Conservation (phyloP, 2,329 filamentous ascomycete genomes). For the Aspergillus transmontanensis region DNA sequence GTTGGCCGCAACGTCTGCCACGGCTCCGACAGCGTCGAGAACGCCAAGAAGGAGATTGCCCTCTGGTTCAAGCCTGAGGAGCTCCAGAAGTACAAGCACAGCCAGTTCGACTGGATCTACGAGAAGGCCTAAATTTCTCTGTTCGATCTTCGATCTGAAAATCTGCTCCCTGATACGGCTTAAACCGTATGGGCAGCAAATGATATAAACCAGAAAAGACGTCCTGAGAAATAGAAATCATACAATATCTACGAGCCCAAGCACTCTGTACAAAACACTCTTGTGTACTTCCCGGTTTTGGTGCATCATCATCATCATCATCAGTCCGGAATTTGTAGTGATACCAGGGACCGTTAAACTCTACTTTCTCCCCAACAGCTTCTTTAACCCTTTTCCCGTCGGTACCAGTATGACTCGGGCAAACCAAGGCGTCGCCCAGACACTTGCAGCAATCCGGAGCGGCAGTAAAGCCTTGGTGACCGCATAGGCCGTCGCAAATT, state of each 20-base stretch:
- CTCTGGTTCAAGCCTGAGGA: conserved; percentile 96
- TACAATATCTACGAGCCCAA: conserved; percentile 11
- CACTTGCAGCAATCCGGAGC: conserved; percentile 71
- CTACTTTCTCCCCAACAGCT: conserved; percentile 40
- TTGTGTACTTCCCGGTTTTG: background rate
- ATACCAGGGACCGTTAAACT: background rate
- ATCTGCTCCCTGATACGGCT: conserved; percentile 16
- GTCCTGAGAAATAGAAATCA: conserved; percentile 16
- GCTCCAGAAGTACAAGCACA: conserved; percentile 79
- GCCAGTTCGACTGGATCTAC: conserved; percentile 93
- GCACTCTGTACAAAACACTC: background rate
- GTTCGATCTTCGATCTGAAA: conserved; percentile 18
- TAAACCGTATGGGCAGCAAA: conserved; percentile 11
- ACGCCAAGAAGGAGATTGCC: conserved; percentile 98
- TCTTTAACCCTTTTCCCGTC: conserved; percentile 42
- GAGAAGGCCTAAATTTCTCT: conserved; percentile 68
- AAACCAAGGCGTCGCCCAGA: conserved; percentile 93
- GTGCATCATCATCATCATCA: background rate
- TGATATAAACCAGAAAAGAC: conserved; percentile 12
- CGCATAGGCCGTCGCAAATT: conserved; percentile 86
- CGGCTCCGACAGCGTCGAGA: conserved; percentile 98
- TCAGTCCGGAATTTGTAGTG: background rate
- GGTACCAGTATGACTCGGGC: conserved; percentile 65
- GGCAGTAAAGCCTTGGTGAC: conserved; percentile 86
- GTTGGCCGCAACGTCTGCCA: conserved; percentile 99